Evolutionary conservation across 208 protist genomes (phyloP).

Genomic region (Leishmania mexicana): DNA sequence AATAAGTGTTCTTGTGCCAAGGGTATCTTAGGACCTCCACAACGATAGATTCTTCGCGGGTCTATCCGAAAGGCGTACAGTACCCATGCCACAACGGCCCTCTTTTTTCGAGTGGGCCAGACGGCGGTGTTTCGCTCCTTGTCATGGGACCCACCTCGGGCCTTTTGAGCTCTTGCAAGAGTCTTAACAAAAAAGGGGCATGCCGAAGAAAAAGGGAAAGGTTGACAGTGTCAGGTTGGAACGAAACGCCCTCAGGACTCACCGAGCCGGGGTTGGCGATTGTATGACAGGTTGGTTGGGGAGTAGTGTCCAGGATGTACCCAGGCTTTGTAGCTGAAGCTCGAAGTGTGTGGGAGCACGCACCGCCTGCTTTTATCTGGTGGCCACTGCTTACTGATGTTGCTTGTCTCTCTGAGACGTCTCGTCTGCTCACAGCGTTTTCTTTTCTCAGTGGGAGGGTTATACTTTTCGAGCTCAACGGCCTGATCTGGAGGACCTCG

Average conservation of each 20-base stretch:
- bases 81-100: not conserved
- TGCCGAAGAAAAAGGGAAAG: not conserved
- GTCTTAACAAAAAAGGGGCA: not conserved
- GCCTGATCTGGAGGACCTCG: not conserved
- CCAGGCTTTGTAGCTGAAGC: not conserved
- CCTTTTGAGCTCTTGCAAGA: not conserved
- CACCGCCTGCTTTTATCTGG: not conserved
- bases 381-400: not conserved
- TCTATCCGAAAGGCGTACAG: not conserved
- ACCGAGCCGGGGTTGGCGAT: not conserved
- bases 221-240: not conserved
- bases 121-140: not conserved
- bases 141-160: not conserved
- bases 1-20: not conserved
- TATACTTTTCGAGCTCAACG: not conserved
- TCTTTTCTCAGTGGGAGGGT: not conserved
- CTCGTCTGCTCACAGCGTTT: not conserved
- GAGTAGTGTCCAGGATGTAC: not conserved
- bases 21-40: not conserved
- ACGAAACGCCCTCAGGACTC: not conserved
- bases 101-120: not conserved
- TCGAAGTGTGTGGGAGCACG: not conserved
- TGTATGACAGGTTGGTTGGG: not conserved
- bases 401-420: not conserved
- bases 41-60: not conserved